Conservation (phyloP, 2,329 filamentous ascomycete species). For the Erysiphe pulchra region DNA sequence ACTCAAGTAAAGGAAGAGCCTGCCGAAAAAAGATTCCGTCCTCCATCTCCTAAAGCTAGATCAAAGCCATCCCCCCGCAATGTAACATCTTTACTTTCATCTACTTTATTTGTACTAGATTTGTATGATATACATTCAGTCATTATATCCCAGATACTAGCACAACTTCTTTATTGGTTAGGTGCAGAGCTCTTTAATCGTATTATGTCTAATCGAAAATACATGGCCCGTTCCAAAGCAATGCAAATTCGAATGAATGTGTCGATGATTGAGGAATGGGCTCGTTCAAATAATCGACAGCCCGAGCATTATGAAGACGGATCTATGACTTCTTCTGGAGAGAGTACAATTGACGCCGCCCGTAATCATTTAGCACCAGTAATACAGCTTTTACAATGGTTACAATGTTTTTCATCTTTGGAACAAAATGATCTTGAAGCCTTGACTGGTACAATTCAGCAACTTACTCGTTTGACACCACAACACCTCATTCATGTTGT, state of each 20-base stretch:
- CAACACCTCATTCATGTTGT: constrained; percentile 80
- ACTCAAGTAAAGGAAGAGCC: constrained; percentile 76
- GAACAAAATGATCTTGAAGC: constrained; percentile 67
- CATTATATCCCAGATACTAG: constrained; percentile 73
- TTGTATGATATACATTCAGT: constrained; percentile 98
- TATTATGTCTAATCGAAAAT: constrained; percentile 88
- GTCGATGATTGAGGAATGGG: constrained; percentile 88
- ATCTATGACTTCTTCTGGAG: constrained; percentile 60
- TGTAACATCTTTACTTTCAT: constrained; percentile 83
- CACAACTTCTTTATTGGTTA: constrained; percentile 88
- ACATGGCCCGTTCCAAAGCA: constrained; percentile 83
- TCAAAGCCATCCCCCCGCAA: constrained; percentile 84
- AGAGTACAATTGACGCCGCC: constrained; percentile 64
- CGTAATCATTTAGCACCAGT: constrained; percentile 68
- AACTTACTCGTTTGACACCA: constrained; percentile 60
- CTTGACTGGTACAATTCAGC: constrained; percentile 66
- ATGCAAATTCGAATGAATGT: constrained; percentile 99
- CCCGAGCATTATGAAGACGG: constrained; percentile 91
- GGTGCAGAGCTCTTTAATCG: constrained; percentile 92
- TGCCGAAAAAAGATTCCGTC: constrained; percentile 68
- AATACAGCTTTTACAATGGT: constrained; percentile 86
- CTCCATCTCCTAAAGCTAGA: constrained; percentile 76
- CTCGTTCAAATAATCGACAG: constrained; percentile 70
- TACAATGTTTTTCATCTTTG: constrained; percentile 90
- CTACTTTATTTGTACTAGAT: constrained; percentile 87